A percentile compares a stretch with the other conserved stretches of the same genome.
phyloP scores from a whole-genome alignment of 257 asterid species.

The Rhazya stricta region DNA sequence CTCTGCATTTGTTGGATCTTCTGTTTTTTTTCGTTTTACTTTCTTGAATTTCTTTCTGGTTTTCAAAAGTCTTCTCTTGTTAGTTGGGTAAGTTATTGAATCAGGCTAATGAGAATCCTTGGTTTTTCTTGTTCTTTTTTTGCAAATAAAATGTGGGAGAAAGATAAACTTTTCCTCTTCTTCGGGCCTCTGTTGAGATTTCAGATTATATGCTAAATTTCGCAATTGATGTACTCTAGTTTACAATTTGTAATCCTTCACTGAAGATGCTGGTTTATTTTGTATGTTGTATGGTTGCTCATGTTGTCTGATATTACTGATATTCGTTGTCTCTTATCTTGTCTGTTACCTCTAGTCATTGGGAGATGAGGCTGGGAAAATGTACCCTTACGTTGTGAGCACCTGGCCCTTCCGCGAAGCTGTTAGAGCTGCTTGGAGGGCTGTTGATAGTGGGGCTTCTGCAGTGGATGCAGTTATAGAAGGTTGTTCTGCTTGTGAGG shows the following conservation, averaged over 20 bases:
- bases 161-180: not conserved
- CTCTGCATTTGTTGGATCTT: not conserved
- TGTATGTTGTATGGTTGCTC: not conserved
- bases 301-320: not conserved
- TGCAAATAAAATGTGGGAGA: too few species aligned
- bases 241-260: not conserved
- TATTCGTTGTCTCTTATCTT: not conserved
- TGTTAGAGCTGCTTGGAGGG: conserved; percentile 82
- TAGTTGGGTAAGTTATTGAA: not conserved
- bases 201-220: not conserved
- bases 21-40: not conserved
- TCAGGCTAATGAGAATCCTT: not conserved
- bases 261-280: not conserved
- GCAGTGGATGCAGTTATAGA: conserved; percentile 82
- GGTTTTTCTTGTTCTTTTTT: too few species aligned
- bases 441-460: conserved; percentile 51
- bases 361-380: conserved; percentile 41
- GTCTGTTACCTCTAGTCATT: conserved; percentile 29
- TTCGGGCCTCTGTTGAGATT: not conserved
- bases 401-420: conserved; percentile 98
- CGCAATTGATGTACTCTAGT: not conserved
- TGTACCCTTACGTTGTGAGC: conserved; percentile 75
- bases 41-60: not conserved
- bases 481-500: conserved; percentile 93
- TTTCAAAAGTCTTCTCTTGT: not conserved